A percentile compares a stretch with the other conserved stretches of the same genome.
Evolutionary conservation across 371 early-diverging fungal genomes (phyloP).

Genomic region (Apophysomyces sp.): DNA sequence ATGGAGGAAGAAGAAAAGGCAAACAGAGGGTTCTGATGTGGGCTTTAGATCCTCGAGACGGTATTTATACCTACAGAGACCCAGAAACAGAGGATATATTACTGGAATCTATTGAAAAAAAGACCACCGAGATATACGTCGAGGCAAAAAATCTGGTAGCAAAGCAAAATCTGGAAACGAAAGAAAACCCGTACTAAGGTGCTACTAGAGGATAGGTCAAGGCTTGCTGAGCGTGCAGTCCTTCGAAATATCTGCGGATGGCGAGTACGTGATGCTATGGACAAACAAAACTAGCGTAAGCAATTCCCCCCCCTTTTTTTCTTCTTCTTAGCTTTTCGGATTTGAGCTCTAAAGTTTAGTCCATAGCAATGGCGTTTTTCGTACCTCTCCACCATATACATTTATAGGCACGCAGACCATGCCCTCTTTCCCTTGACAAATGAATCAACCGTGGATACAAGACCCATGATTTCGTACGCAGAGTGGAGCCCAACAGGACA

Average conservation of each 20-base stretch:
- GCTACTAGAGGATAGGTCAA: constrained; percentile 16
- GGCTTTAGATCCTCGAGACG: constrained; percentile 41
- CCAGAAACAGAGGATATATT: constrained; percentile 44
- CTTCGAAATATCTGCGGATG: constrained; percentile 73
- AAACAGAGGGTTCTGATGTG: not conserved
- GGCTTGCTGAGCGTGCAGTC: constrained; percentile 29
- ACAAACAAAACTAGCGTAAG: constrained; percentile 58
- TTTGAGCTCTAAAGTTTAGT: not conserved
- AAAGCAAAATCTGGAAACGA: not conserved
- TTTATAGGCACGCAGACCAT: constrained; percentile 66
- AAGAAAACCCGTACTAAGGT: not conserved
- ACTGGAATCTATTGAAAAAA: constrained; percentile 34
- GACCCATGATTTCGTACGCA: constrained; percentile 58
- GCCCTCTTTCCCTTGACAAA: constrained; percentile 60
- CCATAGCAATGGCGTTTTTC: constrained; percentile 84
- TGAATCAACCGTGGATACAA: constrained; percentile 25
- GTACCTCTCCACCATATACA: constrained; percentile 71
- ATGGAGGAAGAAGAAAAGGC: not conserved
- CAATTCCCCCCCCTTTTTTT: too few species aligned
- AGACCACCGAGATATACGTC: constrained; percentile 25
- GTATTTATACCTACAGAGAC: constrained; percentile 48
- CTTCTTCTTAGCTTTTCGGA: not conserved
- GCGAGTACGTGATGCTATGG: constrained; percentile 72
- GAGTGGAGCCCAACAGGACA: constrained; percentile 84
- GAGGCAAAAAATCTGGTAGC: constrained; percentile 28